Evolutionary conservation across 257 asterid genomes (phyloP).

Genomic region (Penstemon barbatus): DNA sequence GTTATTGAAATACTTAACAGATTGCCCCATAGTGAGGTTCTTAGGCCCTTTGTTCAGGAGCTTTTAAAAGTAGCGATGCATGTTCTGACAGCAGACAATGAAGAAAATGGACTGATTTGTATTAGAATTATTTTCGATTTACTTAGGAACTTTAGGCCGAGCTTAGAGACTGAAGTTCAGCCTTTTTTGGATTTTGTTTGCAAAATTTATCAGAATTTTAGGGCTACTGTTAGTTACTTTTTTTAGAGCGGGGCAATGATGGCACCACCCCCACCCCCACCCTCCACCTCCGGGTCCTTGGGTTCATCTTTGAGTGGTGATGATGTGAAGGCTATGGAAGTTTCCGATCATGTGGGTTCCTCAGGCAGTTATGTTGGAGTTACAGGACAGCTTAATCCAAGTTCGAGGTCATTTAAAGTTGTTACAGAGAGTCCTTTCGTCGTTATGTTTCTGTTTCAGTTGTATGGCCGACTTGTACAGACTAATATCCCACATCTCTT

Average conservation of each 20-base stretch:
- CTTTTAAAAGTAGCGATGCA: slow-evolving; percentile 98
- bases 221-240: slow-evolving; percentile 86
- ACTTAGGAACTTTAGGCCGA: slow-evolving; percentile 94
- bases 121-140: slow-evolving; percentile 92
- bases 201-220: slow-evolving; percentile 92
- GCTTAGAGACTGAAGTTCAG: slow-evolving; percentile 91
- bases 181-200: slow-evolving; percentile 98
- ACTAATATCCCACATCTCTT: slow-evolving; percentile 87
- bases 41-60: slow-evolving; percentile 93
- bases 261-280: slow-evolving; percentile 73
- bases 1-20: slow-evolving; percentile 92
- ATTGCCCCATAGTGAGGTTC: slow-evolving; percentile 96
- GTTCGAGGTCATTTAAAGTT: slow-evolving; percentile 93
- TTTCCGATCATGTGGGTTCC: slow-evolving; percentile 75
- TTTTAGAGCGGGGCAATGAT: slow-evolving; percentile 90
- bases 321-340: slow-evolving; percentile 80
- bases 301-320: slow-evolving; percentile 73
- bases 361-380: slow-evolving; percentile 56
- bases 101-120: slow-evolving; percentile 95
- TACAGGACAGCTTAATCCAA: slow-evolving; percentile 92
- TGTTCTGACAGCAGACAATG: slow-evolving; percentile 83
- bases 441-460: slow-evolving; percentile 96
- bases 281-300: slow-evolving; percentile 56
- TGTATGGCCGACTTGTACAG: slow-evolving; percentile 96
- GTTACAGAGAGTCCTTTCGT: slow-evolving; percentile 98